Evolutionary conservation across 2,329 filamentous ascomycete genomes (phyloP).

Genomic region (Talaromyces sp.): DNA sequence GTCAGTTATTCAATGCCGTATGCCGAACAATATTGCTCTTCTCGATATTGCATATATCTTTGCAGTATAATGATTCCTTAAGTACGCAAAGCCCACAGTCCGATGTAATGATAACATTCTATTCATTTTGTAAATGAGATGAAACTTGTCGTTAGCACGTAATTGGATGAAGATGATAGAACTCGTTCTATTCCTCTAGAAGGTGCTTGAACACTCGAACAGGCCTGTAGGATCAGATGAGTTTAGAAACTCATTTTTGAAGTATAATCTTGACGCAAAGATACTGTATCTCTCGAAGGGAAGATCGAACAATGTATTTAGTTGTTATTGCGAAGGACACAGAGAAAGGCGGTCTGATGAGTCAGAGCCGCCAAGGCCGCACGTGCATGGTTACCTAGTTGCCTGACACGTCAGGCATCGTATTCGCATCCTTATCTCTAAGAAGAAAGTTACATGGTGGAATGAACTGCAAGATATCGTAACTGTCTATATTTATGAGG

Average conservation of each 20-base stretch:
- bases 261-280: too few relatives aligned
- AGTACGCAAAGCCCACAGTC: constrained; percentile 14
- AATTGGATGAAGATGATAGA: background rate
- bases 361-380: constrained; percentile 3
- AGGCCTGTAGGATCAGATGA: background rate
- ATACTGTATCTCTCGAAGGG: too few relatives aligned
- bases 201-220: background rate
- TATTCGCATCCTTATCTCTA: background rate
- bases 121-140: constrained; percentile 21
- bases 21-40: constrained; percentile 1
- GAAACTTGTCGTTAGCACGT: background rate
- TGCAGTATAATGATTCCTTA: constrained; percentile 4
- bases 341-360: background rate
- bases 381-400: background rate
- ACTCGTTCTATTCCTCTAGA: background rate
- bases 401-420: background rate
- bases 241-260: background rate
- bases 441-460: background rate
- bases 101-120: constrained; percentile 15
- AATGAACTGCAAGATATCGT: background rate
- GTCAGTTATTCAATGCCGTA: constrained; percentile 3
- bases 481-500: background rate
- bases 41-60: constrained; percentile 9
- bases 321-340: background rate
- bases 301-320: background rate